These are phyloP conservation scores for maize (Zea mays) DNA, from an alignment of 176 grass and related monocot species.

Conservation along the genomic window Zm-B73-REFERENCE-NAM-5.0 NC_050104.1:134536001-134536500, in stretches of 20 bases:
- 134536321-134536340: constrained; percentile 99
- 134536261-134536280: constrained; percentile 97
- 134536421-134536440: constrained; percentile 37
- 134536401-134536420: background rate
- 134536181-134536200: constrained; percentile 86
- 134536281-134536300: constrained; percentile 97
- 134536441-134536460: constrained; percentile 99
- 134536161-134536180: background rate
- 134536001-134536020: background rate
- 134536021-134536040: background rate
- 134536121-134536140: background rate
- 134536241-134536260: constrained; percentile 99
- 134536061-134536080: background rate
- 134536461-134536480: constrained; percentile 96
- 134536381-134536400: constrained; percentile 36
- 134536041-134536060: constrained; percentile 17
- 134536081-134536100: background rate
- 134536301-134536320: constrained; percentile 96
- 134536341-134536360: constrained; percentile 97
- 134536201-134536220: constrained; percentile 99
- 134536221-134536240: constrained; percentile 93
- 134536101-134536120: constrained; percentile 8
- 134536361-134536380: constrained; percentile 85
- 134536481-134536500: constrained; percentile 99
- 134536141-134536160: background rate